Evolutionary conservation across 2,329 filamentous ascomycete species (phyloP), one percentile per base, ranked within the genome.

Genomic region (Diaporthe amygdali): DNA sequence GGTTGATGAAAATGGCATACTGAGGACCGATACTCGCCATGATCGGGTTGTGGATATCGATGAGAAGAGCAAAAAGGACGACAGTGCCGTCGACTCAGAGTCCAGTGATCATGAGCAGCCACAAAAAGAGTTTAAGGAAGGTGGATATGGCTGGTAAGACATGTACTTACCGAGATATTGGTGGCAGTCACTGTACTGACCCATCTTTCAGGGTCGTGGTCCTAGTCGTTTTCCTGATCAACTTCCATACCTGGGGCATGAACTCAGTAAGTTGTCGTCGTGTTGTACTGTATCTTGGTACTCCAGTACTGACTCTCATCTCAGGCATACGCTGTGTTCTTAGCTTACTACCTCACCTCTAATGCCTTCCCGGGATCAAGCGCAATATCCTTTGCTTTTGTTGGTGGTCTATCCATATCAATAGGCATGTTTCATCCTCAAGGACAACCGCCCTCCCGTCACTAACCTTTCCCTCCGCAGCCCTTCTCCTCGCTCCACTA

Each of bases 171-270:
- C n/a, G 27, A 64, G 76, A 22, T 39, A n/a, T 7, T 27, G 25
- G 37, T 32, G 41, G 15, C 27, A 32, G 47, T 34, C 34, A 25
- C n/a, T 44, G 20, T 41, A n/a, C 59, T 64, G 30, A 64, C 30
- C 27, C 41, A 34, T n/a, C 47, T 25, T 5, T 46, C 9, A 85
- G 83, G 84, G 84, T 90, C 27, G 89, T 90, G 68, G 86, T 89
- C n/a, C 76, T 82, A 3, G 85, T 84, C 47, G 82, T 86, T 73
- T 85, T 87, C 64, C 79, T 89, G 73, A 86, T 93, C 70, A 93
- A 93, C 77, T 89, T 86, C 9, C 92, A 94, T 77, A 94, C 92
- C 1, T 94, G 92, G 92, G 92, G 92, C 9, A 82, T 94, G 72
- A 94, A 94, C 78, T 90, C 88, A 69, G 87, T 89, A 74, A 70